These are phyloP conservation scores for Fibroporia radiculosa DNA, from an alignment of 768 basidiomycete genomes.

Conservation along the genomic window DNA sequence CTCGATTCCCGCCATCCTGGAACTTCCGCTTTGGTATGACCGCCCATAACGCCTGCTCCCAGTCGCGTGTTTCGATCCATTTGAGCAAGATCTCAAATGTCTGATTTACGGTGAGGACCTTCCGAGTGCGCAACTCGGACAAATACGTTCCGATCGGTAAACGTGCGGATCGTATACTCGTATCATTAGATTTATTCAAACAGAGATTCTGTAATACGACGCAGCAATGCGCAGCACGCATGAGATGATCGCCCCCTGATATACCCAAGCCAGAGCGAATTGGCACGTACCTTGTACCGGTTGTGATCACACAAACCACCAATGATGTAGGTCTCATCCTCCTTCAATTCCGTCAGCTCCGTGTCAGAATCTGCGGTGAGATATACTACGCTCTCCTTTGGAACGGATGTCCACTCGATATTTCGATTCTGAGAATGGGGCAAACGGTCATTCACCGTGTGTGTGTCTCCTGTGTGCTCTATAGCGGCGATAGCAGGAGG, in stretches of 20 bases:
- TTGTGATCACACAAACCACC: constrained; percentile 96
- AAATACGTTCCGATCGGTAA: constrained; percentile 94
- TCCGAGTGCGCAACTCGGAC: constrained; percentile 76
- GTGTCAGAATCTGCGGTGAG: constrained; percentile 91
- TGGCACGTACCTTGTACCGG: constrained; percentile 73
- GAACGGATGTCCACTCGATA: constrained; percentile 6
- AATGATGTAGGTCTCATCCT: constrained; percentile 87
- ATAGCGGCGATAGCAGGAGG: background rate
- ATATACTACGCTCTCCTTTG: constrained; percentile 61
- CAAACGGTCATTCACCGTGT: background rate
- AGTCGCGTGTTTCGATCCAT: constrained; percentile 81
- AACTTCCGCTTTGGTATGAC: constrained; percentile 94
- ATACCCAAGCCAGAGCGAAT: background rate
- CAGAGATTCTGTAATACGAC: constrained; percentile 66
- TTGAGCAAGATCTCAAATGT: constrained; percentile 84
- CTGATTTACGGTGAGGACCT: constrained; percentile 97
- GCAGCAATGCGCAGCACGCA: background rate
- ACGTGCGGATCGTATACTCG: constrained; percentile 75
- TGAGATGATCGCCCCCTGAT: background rate
- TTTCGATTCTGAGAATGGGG: constrained; percentile 2
- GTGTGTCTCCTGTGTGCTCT: constrained; percentile 1
- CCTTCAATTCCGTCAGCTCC: constrained; percentile 73
- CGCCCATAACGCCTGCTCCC: constrained; percentile 81
- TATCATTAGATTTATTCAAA: constrained; percentile 70
- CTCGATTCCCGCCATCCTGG: constrained; percentile 25